Conservation (phyloP, 2,329 filamentous ascomycete species). For the Lithohypha guttulata region DNA sequence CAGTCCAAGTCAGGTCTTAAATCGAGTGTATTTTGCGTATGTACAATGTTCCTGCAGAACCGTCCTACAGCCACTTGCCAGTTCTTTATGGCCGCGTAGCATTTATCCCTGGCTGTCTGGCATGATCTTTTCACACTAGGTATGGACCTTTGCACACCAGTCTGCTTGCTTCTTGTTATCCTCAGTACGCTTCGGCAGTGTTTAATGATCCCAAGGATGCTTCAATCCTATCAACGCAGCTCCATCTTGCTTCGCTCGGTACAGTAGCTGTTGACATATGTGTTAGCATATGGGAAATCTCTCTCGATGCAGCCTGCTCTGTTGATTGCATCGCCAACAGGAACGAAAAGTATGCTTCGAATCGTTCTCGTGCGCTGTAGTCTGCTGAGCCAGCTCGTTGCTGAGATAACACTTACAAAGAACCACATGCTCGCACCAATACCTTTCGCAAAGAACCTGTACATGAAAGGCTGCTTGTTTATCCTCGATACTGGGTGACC, state of each 20-base stretch:
- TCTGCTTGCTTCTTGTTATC: too few relatives aligned
- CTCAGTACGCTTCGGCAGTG: too few relatives aligned
- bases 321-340: neutral
- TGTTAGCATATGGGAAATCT: neutral
- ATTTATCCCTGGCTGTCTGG: too few relatives aligned
- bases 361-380: neutral
- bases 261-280: conserved; percentile 60
- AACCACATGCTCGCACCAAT: conserved; percentile 98
- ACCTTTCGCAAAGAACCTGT: conserved; percentile 75
- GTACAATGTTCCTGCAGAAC: too few relatives aligned
- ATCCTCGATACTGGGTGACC: conserved; percentile 2
- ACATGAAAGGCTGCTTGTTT: conserved; percentile 37
- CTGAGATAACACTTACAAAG: conserved; percentile 55
- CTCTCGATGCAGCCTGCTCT: neutral
- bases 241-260: conserved; percentile 94
- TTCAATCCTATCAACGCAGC: conserved; percentile 82
- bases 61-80: too few relatives aligned
- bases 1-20: too few relatives aligned
- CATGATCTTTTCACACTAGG: too few relatives aligned
- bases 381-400: neutral
- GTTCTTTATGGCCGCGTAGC: too few relatives aligned
- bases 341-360: neutral
- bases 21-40: too few relatives aligned
- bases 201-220: conserved; percentile 90
- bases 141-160: too few relatives aligned